These are phyloP conservation scores for Schizosaccharomyces japonicus DNA, from an alignment of 805 yeast species.

Conservation along the genomic window DNA sequence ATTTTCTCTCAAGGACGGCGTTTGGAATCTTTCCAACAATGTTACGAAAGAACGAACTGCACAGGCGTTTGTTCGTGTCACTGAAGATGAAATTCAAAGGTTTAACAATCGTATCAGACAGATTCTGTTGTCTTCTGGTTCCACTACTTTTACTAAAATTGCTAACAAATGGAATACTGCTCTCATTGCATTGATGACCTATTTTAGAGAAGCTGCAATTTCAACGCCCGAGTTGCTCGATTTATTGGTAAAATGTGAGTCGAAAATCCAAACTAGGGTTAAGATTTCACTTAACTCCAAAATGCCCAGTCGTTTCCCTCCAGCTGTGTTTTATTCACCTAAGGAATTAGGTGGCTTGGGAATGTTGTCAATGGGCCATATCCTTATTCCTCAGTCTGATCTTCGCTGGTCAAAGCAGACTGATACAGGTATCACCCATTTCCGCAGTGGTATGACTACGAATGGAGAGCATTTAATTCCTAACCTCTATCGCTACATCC, in stretches of 20 bases:
- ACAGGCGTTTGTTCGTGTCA: slow-evolving; percentile 61
- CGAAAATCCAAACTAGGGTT: slow-evolving; percentile 78
- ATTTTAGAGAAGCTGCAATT: slow-evolving; percentile 79
- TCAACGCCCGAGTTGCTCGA: slow-evolving; percentile 60
- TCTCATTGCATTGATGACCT: slow-evolving; percentile 59
- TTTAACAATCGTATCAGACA: slow-evolving; percentile 73
- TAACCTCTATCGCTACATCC: slow-evolving; percentile 72
- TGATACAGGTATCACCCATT: slow-evolving; percentile 81
- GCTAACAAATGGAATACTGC: slow-evolving; percentile 95
- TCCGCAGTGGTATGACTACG: slow-evolving; percentile 80
- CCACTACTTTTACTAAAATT: slow-evolving; percentile 80
- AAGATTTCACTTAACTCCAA: slow-evolving; percentile 88
- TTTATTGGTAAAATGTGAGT: slow-evolving; percentile 68
- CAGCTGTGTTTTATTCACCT: slow-evolving; percentile 94
- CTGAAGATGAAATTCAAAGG: slow-evolving; percentile 52
- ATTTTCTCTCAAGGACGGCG: slow-evolving; percentile 47
- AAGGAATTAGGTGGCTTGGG: slow-evolving; percentile 94
- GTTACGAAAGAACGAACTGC: slow-evolving; percentile 67
- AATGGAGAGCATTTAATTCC: slow-evolving; percentile 58
- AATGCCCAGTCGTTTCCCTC: slow-evolving; percentile 97
- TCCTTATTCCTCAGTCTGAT: slow-evolving; percentile 81
- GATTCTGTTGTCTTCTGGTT: slow-evolving; percentile 82
- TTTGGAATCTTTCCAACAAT: slow-evolving; percentile 65
- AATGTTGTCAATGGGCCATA: slow-evolving; percentile 91
- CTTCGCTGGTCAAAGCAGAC: slow-evolving; percentile 78